A percentile compares a stretch with the other conserved stretches of the same genome.
phyloP scores from a whole-genome alignment of 306 rosid genomes.

The Arachis stenosperma region DNA sequence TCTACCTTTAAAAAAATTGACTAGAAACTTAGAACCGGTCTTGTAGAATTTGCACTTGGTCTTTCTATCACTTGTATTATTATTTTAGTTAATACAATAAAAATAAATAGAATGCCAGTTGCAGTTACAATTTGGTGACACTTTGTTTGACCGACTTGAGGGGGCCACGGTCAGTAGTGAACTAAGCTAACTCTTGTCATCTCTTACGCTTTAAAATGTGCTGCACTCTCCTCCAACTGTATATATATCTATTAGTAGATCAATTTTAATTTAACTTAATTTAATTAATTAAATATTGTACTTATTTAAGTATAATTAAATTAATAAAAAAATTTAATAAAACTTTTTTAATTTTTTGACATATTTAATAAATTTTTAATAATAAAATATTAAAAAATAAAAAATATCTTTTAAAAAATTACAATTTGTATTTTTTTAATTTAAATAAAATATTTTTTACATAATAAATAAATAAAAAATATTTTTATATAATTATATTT shows the following conservation, averaged over 20 bases:
- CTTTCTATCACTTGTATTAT: not conserved
- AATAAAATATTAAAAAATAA: too few relatives aligned
- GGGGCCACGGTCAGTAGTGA: constrained; percentile 12
- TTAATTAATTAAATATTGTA: not conserved
- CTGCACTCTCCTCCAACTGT: constrained; percentile 38
- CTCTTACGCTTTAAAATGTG: constrained; percentile 49
- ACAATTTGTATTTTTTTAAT: too few relatives aligned
- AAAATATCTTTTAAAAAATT: too few relatives aligned
- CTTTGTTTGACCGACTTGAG: too few relatives aligned
- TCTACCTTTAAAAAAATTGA: constrained; percentile 29
- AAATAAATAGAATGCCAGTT: not conserved
- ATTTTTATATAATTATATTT: too few relatives aligned
- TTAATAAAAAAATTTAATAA: too few relatives aligned
- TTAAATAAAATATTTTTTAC: too few relatives aligned
- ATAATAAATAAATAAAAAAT: too few relatives aligned
- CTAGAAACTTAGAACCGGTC: constrained; percentile 48
- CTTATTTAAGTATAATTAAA: not conserved
- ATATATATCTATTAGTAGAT: not conserved
- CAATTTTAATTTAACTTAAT: not conserved
- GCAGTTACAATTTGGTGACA: not conserved
- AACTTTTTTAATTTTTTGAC: too few relatives aligned
- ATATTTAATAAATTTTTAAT: too few relatives aligned
- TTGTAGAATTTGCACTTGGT: constrained; percentile 5
- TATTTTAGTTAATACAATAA: not conserved
- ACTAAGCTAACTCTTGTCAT: constrained; percentile 27